A percentile compares a stretch with the other conserved stretches of the same genome.
phyloP scores from a whole-genome alignment of 257 asterid species.

The Voacanga thouarsii region DNA sequence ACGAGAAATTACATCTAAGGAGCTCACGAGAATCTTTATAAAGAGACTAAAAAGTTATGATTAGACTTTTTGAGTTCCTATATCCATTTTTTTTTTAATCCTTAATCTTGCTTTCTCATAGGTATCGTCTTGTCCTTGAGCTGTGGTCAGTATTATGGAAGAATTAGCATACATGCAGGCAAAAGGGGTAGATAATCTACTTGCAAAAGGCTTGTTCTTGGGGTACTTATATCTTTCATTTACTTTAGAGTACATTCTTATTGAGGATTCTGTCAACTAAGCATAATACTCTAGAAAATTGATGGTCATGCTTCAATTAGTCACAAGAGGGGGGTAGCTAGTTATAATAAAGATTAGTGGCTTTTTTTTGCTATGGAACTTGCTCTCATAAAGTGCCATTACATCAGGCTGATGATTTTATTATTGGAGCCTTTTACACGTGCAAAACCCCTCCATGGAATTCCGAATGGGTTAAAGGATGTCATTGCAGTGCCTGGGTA shows the following conservation, averaged over 20 bases:
- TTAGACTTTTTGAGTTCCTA: slow-evolving; percentile 1
- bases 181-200: slow-evolving; percentile 68
- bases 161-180: slow-evolving; percentile 88
- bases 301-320: not conserved
- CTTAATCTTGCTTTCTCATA: slow-evolving; percentile 16
- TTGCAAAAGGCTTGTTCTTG: slow-evolving; percentile 59
- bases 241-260: not conserved
- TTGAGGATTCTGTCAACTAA: not conserved
- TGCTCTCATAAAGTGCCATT: not conserved
- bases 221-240: slow-evolving; percentile 34
- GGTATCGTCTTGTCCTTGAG: slow-evolving; percentile 82
- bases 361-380: not conserved
- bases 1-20: slow-evolving; percentile 70
- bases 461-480: slow-evolving; percentile 93
- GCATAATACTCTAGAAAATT: not conserved
- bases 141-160: slow-evolving; percentile 79
- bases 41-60: slow-evolving; percentile 67
- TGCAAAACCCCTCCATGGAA: slow-evolving; percentile 90
- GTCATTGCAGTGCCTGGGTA: slow-evolving; percentile 84
- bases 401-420: not conserved
- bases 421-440: not conserved
- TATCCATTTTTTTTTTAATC: not conserved
- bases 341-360: not conserved
- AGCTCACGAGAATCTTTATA: slow-evolving; percentile 61
- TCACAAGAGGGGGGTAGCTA: not conserved